These are phyloP conservation scores for Podosphaera leucotricha DNA, from an alignment of 2,329 filamentous ascomycete genomes.

Conservation along the genomic window DNA sequence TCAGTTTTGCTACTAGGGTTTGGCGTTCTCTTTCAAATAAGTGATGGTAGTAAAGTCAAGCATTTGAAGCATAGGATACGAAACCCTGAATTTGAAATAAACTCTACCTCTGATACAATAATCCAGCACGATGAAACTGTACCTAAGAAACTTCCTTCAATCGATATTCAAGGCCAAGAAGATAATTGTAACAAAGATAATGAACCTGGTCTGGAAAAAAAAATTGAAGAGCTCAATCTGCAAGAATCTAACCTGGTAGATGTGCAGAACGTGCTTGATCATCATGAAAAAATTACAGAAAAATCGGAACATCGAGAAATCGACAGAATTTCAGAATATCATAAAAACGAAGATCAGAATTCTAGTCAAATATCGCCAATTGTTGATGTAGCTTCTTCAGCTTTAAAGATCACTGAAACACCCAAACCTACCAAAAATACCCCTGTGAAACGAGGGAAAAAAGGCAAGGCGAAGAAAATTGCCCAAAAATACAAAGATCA, in stretches of 20 bases:
- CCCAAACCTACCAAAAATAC: slow-evolving; percentile 19
- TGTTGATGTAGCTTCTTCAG: background rate
- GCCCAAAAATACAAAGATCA: slow-evolving; percentile 80
- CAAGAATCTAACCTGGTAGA: background rate
- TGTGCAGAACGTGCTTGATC: background rate
- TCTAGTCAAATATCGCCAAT: background rate
- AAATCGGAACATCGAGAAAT: background rate
- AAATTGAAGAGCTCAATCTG: slow-evolving; percentile 5
- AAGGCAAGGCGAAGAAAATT: slow-evolving; percentile 64
- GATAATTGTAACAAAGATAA: slow-evolving; percentile 7
- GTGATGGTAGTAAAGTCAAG: slow-evolving; percentile 60
- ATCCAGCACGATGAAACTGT: background rate
- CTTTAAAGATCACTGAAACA: background rate
- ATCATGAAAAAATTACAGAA: background rate
- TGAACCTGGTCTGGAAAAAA: slow-evolving; percentile 13
- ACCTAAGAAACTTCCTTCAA: background rate
- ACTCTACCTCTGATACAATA: background rate
- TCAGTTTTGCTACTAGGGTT: slow-evolving; percentile 73
- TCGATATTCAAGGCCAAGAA: slow-evolving; percentile 4
- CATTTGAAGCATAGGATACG: slow-evolving; percentile 52
- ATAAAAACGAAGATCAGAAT: background rate
- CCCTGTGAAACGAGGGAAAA: slow-evolving; percentile 45
- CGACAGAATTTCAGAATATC: background rate
- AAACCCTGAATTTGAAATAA: slow-evolving; percentile 10
- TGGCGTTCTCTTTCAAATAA: slow-evolving; percentile 68